These are phyloP conservation scores for Aureobasidium pullulans DNA, from an alignment of 2,329 filamentous ascomycete genomes.

Conservation along the genomic window DNA sequence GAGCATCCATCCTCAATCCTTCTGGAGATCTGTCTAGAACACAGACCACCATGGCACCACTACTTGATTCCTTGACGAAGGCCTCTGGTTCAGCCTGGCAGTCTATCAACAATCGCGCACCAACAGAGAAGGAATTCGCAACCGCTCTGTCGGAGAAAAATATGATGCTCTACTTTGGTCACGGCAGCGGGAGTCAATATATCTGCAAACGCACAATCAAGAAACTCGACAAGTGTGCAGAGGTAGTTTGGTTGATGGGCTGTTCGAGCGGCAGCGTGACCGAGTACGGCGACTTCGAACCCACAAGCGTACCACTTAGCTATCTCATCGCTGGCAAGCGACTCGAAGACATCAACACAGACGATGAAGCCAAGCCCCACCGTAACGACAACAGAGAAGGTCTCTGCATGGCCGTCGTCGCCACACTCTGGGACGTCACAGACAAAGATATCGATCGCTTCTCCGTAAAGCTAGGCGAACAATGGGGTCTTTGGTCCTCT, in stretches of 20 bases:
- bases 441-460: constrained; percentile 96
- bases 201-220: constrained; percentile 79
- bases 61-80: constrained; percentile 43
- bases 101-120: constrained; percentile 59
- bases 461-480: constrained; percentile 67
- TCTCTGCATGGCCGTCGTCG: constrained; percentile 64
- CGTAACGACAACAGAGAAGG: constrained; percentile 16
- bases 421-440: constrained; percentile 95
- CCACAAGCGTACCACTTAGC: constrained; percentile 81
- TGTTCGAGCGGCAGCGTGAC: constrained; percentile 79
- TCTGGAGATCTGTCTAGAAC: constrained; percentile 76
- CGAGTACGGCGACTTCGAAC: constrained; percentile 80
- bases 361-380: neutral
- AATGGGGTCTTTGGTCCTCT: constrained; percentile 66
- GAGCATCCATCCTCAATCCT: constrained; percentile 84
- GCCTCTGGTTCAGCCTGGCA: constrained; percentile 47
- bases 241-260: constrained; percentile 75
- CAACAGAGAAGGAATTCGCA: constrained; percentile 72
- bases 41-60: constrained; percentile 62
- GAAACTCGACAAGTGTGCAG: constrained; percentile 45
- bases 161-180: constrained; percentile 87
- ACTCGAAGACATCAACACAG: neutral
- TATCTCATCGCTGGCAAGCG: constrained; percentile 76
- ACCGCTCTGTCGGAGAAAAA: constrained; percentile 57
- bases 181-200: constrained; percentile 91